Evolutionary conservation across 2,329 filamentous ascomycete species (phyloP).

Genomic region (Alternaria postmessia): DNA sequence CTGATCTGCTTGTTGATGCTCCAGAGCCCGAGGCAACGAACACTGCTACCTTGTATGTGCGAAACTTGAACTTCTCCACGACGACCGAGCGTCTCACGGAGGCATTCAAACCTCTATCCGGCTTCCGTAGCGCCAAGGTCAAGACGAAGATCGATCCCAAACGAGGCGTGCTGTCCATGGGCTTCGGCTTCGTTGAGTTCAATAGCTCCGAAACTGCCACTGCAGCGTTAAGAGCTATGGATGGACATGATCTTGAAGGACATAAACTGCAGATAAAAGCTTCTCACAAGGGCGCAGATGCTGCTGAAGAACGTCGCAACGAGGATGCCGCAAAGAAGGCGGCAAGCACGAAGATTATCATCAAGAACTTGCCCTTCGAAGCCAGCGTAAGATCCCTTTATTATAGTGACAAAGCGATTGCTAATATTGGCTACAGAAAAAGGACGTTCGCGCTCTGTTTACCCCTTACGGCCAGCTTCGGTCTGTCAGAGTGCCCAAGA

Average conservation of each 20-base stretch:
- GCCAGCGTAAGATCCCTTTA: conserved; percentile 55
- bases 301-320: conserved; percentile 83
- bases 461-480: conserved; percentile 90
- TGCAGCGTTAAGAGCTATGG: conserved; percentile 83
- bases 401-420: conserved; percentile 13
- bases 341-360: conserved; percentile 88
- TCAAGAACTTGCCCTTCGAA: conserved; percentile 98
- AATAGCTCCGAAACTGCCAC: conserved; percentile 78
- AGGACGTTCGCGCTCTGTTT: conserved; percentile 86
- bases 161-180: conserved; percentile 91
- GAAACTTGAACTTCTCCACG: conserved; percentile 92
- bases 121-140: conserved; percentile 87
- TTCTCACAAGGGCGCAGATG: conserved; percentile 86
- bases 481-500: conserved; percentile 92
- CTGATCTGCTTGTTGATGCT: conserved; percentile 71
- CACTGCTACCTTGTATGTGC: conserved; percentile 86
- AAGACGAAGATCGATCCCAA: conserved; percentile 96
- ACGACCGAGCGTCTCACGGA: conserved; percentile 78
- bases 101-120: conserved; percentile 80
- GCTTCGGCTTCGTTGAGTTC: conserved; percentile 92
- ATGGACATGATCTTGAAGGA: conserved; percentile 85
- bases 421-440: conserved; percentile 65
- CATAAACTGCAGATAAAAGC: conserved; percentile 86
- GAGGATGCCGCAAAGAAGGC: conserved; percentile 85
- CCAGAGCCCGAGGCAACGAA: conserved; percentile 64